These are phyloP conservation scores for Colletotrichum endophyticum DNA, from an alignment of 2,329 filamentous ascomycete species.

Conservation along the genomic window DNA sequence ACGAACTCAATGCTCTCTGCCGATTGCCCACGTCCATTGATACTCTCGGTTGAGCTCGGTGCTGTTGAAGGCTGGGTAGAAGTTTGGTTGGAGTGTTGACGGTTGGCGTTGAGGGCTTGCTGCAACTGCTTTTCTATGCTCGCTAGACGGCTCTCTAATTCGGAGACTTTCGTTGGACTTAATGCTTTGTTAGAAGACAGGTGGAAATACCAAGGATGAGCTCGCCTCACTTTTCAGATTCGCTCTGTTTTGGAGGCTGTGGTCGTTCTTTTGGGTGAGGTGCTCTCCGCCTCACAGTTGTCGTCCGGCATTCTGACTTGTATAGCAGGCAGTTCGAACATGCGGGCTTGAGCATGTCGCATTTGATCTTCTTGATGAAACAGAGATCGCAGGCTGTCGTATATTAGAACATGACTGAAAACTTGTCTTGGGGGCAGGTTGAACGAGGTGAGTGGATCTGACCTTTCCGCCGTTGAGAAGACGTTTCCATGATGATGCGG, in stretches of 20 bases:
- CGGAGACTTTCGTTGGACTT: constrained; percentile 3
- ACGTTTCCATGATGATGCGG: constrained; percentile 27
- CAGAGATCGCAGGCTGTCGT: constrained; percentile 46
- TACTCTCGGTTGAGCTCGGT: background rate
- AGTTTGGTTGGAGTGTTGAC: background rate
- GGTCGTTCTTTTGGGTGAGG: constrained; percentile 13
- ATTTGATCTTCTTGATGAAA: constrained; percentile 52
- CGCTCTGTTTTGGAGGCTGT: constrained; percentile 9
- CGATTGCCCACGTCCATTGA: background rate
- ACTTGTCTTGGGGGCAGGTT: background rate
- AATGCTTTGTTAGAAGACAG: background rate
- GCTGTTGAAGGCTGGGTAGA: background rate
- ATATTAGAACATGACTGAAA: background rate
- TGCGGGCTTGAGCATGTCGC: constrained; percentile 46
- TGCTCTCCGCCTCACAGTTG: constrained; percentile 28
- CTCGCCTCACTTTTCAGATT: background rate
- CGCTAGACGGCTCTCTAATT: constrained; percentile 30
- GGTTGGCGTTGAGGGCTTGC: constrained; percentile 28
- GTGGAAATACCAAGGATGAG: too few species aligned
- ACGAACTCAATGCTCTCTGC: background rate
- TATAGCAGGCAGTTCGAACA: constrained; percentile 50
- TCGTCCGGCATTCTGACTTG: constrained; percentile 41
- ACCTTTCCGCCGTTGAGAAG: constrained; percentile 28
- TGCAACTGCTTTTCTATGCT: constrained; percentile 36
- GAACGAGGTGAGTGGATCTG: constrained; percentile 18